phyloP scores from a whole-genome alignment of 2,329 filamentous ascomycete genomes.

The Arthrobotrys musiformis region DNA sequence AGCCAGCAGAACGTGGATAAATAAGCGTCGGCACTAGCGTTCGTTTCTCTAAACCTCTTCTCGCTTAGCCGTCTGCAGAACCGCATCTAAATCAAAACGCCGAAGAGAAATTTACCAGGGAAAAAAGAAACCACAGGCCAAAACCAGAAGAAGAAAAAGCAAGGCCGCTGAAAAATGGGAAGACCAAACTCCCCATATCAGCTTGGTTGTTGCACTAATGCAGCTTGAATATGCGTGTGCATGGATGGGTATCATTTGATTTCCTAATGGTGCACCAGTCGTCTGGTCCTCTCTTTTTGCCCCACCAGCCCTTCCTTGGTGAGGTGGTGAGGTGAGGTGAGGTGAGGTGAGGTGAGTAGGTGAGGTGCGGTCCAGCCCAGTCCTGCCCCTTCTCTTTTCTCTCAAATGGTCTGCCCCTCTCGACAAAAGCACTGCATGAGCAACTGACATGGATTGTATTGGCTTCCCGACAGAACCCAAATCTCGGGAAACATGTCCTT shows the following conservation, averaged over 20 bases:
- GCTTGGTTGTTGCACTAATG: constrained; percentile 52
- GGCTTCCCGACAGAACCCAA: constrained; percentile 53
- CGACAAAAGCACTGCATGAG: constrained; percentile 17
- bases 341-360: constrained; percentile 18
- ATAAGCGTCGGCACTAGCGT: constrained; percentile 37
- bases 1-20: constrained; percentile 40
- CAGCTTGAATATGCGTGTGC: constrained; percentile 39
- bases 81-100: constrained; percentile 54
- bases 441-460: constrained; percentile 41
- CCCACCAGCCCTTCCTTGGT: constrained; percentile 35
- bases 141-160: constrained; percentile 4
- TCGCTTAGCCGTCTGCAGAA: constrained; percentile 48
- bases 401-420: constrained; percentile 33
- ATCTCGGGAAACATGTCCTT: constrained; percentile 49
- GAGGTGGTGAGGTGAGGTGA: background rate
- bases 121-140: background rate
- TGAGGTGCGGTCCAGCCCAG: constrained; percentile 26
- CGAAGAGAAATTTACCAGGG: constrained; percentile 29
- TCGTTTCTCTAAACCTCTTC: constrained; percentile 44
- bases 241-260: constrained; percentile 52
- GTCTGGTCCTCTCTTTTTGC: constrained; percentile 50
- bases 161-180: constrained; percentile 14
- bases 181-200: constrained; percentile 31
- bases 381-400: background rate
- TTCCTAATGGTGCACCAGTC: constrained; percentile 36